Base-by-base conservation (phyloP, 78 protist species). In the Guillardia theta region DNA sequence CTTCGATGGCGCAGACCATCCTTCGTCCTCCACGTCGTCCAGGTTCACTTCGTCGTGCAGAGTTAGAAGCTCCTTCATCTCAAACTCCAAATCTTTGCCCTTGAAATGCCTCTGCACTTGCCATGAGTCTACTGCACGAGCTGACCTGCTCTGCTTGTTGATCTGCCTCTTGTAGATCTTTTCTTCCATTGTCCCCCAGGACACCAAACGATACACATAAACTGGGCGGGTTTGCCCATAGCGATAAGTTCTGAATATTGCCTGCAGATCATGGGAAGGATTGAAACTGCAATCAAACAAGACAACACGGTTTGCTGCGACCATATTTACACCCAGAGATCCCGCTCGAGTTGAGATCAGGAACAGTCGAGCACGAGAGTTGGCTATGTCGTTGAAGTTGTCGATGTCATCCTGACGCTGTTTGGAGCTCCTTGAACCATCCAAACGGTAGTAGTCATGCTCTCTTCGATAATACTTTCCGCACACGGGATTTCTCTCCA, bases 91-190 rank as follows among this genome's bases (percentile, higher is more conserved):
- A n/a, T n/a, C n/a, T n/a, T n/a, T n/a, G n/a, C n/a, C n/a, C n/a
- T n/a, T n/a, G n/a, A n/a, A n/a, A n/a, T n/a, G n/a, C n/a, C n/a
- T n/a, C n/a, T n/a, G n/a, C n/a, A 70, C 83, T 43, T 70, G 83
- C 83, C 22, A 22, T 24, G 83, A 70, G 41, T 70, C 83, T 24
- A 70, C 83, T 2, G 83, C 83, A 10, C 83, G 83, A 22, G 83
- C 83, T 24, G 83, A 24, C 10, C 83, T 53, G 62, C 62, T 53
- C 62, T 53, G 62, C 95, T 95, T 95, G 88, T 22, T 43, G 36
- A 97, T 94, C 92, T 97, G 98, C 47, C 95, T 88, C 64, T 96
- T 92, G 93, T 95, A 96, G 45, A 97, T 97, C 88, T 97, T 97
- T 62, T 97, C 98, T 48, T 97, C 98, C 76, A 97, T 95, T 53